phyloP scores from a whole-genome alignment of 805 yeast species.

The Lipomyces chichibuensis region DNA sequence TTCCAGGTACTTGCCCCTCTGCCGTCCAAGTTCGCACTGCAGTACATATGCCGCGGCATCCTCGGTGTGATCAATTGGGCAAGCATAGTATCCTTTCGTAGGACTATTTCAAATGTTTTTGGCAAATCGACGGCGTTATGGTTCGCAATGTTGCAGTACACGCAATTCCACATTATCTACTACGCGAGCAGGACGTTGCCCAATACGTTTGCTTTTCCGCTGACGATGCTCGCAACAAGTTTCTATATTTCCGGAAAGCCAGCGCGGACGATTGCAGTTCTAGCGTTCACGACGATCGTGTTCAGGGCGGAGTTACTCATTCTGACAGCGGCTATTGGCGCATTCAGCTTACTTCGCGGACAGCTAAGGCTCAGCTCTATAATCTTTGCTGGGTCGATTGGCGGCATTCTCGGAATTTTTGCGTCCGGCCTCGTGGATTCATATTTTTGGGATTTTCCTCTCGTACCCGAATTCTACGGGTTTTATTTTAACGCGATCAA shows the following conservation, averaged over 20 bases:
- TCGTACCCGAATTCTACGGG: slow-evolving; percentile 76
- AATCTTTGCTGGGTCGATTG: slow-evolving; percentile 51
- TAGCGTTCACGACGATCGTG: slow-evolving; percentile 65
- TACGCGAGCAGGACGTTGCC: slow-evolving; percentile 87
- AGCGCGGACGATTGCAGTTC: slow-evolving; percentile 51
- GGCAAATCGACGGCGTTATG: slow-evolving; percentile 47
- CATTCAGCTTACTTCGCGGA: slow-evolving; percentile 51
- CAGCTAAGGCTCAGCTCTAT: slow-evolving; percentile 52
- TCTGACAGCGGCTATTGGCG: slow-evolving; percentile 50
- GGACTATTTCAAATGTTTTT: slow-evolving; percentile 43
- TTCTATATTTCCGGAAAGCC: slow-evolving; percentile 11
- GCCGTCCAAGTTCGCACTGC: slow-evolving; percentile 50
- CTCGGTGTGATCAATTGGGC: slow-evolving; percentile 65
- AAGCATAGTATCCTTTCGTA: slow-evolving; percentile 57
- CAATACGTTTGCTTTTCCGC: slow-evolving; percentile 77
- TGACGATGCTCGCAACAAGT: slow-evolving; percentile 40
- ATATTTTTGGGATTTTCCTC: slow-evolving; percentile 64
- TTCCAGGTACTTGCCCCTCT: slow-evolving; percentile 33
- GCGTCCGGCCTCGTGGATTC: slow-evolving; percentile 64
- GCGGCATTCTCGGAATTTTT: slow-evolving; percentile 56
- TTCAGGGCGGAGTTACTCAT: slow-evolving; percentile 75
- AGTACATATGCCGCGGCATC: slow-evolving; percentile 53
- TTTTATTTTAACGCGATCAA: slow-evolving; percentile 74
- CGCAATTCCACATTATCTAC: slow-evolving; percentile 79
- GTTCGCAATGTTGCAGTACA: slow-evolving; percentile 60